Evolutionary conservation across 306 rosid species (phyloP).

Genomic region (Acacia melanoxylon): DNA sequence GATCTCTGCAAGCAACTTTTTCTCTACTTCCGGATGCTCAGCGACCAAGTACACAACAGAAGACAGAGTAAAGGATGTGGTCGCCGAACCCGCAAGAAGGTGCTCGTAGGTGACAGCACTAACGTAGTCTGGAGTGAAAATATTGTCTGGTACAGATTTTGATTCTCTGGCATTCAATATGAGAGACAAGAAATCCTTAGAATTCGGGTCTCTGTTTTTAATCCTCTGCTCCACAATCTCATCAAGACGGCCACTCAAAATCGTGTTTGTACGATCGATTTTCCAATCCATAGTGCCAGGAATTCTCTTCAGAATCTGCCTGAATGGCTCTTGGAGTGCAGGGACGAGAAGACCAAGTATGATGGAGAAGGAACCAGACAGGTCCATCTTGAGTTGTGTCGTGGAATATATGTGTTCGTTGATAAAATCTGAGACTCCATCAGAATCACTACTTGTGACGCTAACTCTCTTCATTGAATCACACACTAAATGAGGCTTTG

Average conservation of each 20-base stretch:
- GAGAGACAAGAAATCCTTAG: conserved; percentile 81
- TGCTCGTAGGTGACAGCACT: conserved; percentile 92
- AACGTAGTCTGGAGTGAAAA: conserved; percentile 69
- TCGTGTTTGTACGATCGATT: conserved; percentile 61
- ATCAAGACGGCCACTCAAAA: conserved; percentile 63
- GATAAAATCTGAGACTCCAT: conserved; percentile 74
- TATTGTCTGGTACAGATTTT: conserved; percentile 47
- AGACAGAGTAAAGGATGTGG: conserved; percentile 81
- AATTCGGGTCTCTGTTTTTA: conserved; percentile 43
- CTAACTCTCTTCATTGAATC: conserved; percentile 31
- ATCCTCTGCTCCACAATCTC: conserved; percentile 68
- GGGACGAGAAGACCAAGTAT: conserved; percentile 82
- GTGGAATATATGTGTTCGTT: conserved; percentile 84
- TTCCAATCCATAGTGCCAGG: conserved; percentile 95
- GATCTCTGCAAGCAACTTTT: conserved; percentile 66
- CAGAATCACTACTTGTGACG: background rate
- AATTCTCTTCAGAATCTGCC: conserved; percentile 78
- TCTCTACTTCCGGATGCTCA: conserved; percentile 79
- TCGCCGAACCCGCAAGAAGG: conserved; percentile 88
- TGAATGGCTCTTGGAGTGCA: conserved; percentile 76
- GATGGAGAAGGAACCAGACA: conserved; percentile 89
- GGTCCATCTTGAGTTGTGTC: conserved; percentile 87
- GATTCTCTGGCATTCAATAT: conserved; percentile 76
- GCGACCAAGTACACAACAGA: conserved; percentile 77
- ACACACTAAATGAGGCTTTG: conserved; percentile 45